A percentile compares a stretch with the other conserved stretches of the same genome.
Conservation (phyloP, 2,329 filamentous ascomycete genomes). For the Ceratocystiopsis brevicomis region DNA sequence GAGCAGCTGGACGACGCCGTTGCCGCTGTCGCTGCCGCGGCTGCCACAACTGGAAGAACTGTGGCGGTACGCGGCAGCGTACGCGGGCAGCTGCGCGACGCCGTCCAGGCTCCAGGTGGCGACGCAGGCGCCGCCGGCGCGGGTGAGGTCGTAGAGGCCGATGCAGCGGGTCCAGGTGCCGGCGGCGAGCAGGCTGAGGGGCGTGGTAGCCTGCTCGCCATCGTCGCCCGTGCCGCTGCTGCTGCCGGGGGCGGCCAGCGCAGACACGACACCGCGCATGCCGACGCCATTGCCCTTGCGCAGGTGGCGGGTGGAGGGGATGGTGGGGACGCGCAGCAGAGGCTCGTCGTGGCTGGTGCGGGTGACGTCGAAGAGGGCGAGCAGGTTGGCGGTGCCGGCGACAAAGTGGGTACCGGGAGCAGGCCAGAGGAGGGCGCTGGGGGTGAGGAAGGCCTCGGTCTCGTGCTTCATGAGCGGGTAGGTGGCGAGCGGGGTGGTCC, state of each 20-base stretch:
- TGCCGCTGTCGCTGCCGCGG: slow-evolving; percentile 23
- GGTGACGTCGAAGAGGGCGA: slow-evolving; percentile 40
- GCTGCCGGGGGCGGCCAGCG: slow-evolving; percentile 19
- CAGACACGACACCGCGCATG: slow-evolving; percentile 42
- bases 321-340: slow-evolving; percentile 35
- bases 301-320: slow-evolving; percentile 39
- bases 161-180: slow-evolving; percentile 46
- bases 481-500: slow-evolving; percentile 16
- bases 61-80: neutral
- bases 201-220: neutral
- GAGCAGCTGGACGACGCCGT: slow-evolving; percentile 39
- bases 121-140: slow-evolving; percentile 29
- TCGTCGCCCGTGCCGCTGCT: neutral
- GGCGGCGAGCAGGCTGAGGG: slow-evolving; percentile 30
- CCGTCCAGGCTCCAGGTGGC: slow-evolving; percentile 41
- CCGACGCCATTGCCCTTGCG: slow-evolving; percentile 41
- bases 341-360: slow-evolving; percentile 32
- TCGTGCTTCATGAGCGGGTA: slow-evolving; percentile 40
- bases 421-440: slow-evolving; percentile 38
- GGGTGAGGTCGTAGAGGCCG: slow-evolving; percentile 41
- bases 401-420: slow-evolving; percentile 38
- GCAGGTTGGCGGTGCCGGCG: slow-evolving; percentile 37
- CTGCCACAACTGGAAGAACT: neutral
- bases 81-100: slow-evolving; percentile 24
- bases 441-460: slow-evolving; percentile 41